These are phyloP conservation scores for Warburgia ugandensis DNA, from an alignment of 164 flowering plant species.

Conservation along the genomic window DNA sequence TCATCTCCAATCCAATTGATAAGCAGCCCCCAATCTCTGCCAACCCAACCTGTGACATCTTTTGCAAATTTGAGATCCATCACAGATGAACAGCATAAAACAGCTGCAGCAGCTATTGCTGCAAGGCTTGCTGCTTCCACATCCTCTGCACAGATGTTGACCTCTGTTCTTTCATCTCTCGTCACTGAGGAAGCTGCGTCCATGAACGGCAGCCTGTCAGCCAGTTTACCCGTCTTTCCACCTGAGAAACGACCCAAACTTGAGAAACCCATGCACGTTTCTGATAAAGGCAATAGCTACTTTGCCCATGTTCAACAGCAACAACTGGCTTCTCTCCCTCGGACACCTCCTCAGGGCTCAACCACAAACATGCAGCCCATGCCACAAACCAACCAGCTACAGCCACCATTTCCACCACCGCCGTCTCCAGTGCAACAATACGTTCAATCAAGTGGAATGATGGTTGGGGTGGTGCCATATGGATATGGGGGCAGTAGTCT, in stretches of 20 bases:
- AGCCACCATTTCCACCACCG: constrained; percentile 27
- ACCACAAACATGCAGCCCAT: too few species aligned
- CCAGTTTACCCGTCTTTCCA: constrained; percentile 26
- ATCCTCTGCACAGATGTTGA: constrained; percentile 72
- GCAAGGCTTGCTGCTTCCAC: constrained; percentile 77
- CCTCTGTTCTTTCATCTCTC: constrained; percentile 65
- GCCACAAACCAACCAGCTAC: constrained; percentile 33
- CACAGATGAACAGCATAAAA: constrained; percentile 45
- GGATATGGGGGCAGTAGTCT: constrained; percentile 34
- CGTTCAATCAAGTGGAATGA: constrained; percentile 40
- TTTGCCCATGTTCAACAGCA: too few species aligned
- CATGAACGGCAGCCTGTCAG: constrained; percentile 27
- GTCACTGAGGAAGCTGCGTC: constrained; percentile 75
- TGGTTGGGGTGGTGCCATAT: constrained; percentile 49
- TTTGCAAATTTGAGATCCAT: constrained; percentile 23
- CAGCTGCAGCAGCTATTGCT: constrained; percentile 73
- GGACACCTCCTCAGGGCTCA: too few species aligned
- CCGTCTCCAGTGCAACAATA: constrained; percentile 40
- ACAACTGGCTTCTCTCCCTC: too few species aligned
- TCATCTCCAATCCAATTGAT: constrained; percentile 21
- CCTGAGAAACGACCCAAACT: constrained; percentile 51
- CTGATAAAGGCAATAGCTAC: constrained; percentile 35
- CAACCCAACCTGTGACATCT: constrained; percentile 32
- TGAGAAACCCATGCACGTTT: constrained; percentile 41
- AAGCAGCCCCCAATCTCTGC: constrained; percentile 19